These are phyloP conservation scores for Pichia sp. DNA, from an alignment of 1,139 yeast genomes.

Conservation along the genomic window DNA sequence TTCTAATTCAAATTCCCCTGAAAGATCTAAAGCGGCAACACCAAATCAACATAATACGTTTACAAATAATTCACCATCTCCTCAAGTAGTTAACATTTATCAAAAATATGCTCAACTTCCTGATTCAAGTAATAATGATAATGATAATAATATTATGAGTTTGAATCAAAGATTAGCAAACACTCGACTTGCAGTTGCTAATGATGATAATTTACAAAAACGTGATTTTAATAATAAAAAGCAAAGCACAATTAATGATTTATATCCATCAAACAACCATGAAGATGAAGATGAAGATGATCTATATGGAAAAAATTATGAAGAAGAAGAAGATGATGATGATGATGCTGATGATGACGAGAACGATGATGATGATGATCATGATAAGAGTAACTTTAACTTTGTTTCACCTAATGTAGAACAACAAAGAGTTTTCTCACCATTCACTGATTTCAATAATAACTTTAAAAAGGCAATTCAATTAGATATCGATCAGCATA, in stretches of 20 bases:
- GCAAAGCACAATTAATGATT: conserved; percentile 5
- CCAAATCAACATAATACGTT: conserved; percentile 2
- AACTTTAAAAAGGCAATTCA: conserved; percentile 35
- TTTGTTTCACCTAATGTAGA: conserved; percentile 11
- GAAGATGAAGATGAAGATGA: conserved; percentile 14
- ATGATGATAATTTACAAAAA: background rate
- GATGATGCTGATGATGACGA: conserved; percentile 13
- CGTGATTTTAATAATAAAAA: background rate
- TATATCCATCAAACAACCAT: conserved; percentile 11
- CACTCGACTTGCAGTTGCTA: background rate
- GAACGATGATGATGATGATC: conserved; percentile 14
- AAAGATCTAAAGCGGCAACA: background rate
- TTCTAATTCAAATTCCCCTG: background rate
- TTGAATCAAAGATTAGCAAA: background rate
- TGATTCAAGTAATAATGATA: conserved; percentile 4
- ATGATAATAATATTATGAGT: background rate
- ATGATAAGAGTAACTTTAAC: conserved; percentile 14
- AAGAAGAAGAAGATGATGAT: conserved; percentile 11
- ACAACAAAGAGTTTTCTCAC: conserved; percentile 31
- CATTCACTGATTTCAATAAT: conserved; percentile 47
- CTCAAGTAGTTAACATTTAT: conserved; percentile 28
- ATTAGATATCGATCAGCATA: conserved; percentile 10
- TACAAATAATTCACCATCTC: conserved; percentile 18
- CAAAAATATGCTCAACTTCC: conserved; percentile 29
- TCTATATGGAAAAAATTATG: conserved; percentile 11